Evolutionary conservation across 2,329 filamentous ascomycete genomes (phyloP).

Genomic region (Aureobasidium musti): DNA sequence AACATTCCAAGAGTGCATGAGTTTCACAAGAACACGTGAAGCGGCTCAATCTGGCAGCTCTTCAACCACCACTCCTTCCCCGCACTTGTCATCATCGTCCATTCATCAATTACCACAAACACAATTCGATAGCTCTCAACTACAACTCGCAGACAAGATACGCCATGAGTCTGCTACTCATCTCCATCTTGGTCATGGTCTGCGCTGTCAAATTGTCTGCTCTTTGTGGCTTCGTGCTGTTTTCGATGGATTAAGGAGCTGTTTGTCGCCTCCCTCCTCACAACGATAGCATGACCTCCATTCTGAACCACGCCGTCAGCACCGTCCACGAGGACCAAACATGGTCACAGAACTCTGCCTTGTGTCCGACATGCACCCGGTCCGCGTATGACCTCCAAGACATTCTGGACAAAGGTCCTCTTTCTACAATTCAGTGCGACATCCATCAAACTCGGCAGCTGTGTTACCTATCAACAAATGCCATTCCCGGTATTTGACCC

Average conservation of each 20-base stretch:
- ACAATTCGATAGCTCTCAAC: neutral
- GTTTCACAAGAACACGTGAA: constrained; percentile 17
- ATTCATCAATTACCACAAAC: neutral
- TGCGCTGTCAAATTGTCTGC: constrained; percentile 18
- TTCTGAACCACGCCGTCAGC: neutral
- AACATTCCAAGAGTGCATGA: neutral
- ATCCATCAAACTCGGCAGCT: neutral
- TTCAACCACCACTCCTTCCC: constrained; percentile 3
- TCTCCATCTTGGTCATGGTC: constrained; percentile 10
- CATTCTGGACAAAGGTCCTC: neutral
- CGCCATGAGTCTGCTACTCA: constrained; percentile 17
- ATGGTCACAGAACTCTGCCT: neutral
- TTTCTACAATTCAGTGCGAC: neutral
- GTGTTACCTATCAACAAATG: neutral
- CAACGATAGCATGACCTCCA: neutral
- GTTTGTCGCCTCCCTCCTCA: neutral
- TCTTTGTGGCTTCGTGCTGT: constrained; percentile 15
- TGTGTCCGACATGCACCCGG: neutral
- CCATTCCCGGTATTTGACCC: neutral
- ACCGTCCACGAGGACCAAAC: neutral
- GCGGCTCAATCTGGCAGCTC: neutral
- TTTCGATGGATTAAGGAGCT: neutral
- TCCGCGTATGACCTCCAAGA: neutral
- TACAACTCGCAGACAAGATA: neutral
- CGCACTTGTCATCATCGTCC: constrained; percentile 9